phyloP scores from a whole-genome alignment of 768 basidiomycete species.

The Trametes villosa region DNA sequence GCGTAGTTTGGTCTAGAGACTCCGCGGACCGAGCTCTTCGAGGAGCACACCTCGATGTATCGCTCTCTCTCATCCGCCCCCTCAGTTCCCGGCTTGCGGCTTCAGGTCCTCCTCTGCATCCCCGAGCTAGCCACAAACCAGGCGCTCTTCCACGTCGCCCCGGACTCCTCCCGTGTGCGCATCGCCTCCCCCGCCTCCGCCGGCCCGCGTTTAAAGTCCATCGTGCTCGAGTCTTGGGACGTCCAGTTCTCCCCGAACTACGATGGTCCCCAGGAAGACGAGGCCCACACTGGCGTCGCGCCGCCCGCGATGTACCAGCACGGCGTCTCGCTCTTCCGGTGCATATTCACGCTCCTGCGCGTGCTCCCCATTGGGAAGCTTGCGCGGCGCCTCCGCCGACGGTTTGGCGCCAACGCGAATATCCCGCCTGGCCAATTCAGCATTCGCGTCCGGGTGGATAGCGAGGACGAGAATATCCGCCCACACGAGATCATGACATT shows the following conservation, averaged over 20 bases:
- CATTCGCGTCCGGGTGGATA: conserved; percentile 53
- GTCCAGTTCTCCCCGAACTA: conserved; percentile 47
- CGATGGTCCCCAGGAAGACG: conserved; percentile 16
- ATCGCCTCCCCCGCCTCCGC: conserved; percentile 74
- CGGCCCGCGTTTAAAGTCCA: conserved; percentile 59
- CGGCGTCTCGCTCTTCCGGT: conserved; percentile 80
- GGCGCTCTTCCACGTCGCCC: conserved; percentile 67
- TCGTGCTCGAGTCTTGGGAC: conserved; percentile 78
- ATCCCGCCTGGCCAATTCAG: conserved; percentile 49
- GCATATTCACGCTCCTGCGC: conserved; percentile 71
- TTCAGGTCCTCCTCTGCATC: conserved; percentile 71
- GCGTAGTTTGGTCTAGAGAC: conserved; percentile 81
- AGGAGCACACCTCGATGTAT: conserved; percentile 63
- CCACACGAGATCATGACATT: conserved; percentile 41
- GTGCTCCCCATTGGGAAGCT: conserved; percentile 80
- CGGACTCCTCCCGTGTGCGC: conserved; percentile 62
- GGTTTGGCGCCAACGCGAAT: conserved; percentile 41
- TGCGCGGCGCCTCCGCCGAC: conserved; percentile 59
- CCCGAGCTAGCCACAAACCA: conserved; percentile 73
- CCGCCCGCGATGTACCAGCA: conserved; percentile 85
- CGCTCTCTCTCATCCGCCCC: conserved; percentile 53
- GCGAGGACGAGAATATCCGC: conserved; percentile 33
- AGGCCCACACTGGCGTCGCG: conserved; percentile 51
- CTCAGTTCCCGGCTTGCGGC: conserved; percentile 54
- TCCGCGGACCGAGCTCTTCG: conserved; percentile 72